Evolutionary conservation across 106 monocot species (phyloP), one percentile per base, ranked within the genome.

Genomic region (Xerophyta viscosa): DNA sequence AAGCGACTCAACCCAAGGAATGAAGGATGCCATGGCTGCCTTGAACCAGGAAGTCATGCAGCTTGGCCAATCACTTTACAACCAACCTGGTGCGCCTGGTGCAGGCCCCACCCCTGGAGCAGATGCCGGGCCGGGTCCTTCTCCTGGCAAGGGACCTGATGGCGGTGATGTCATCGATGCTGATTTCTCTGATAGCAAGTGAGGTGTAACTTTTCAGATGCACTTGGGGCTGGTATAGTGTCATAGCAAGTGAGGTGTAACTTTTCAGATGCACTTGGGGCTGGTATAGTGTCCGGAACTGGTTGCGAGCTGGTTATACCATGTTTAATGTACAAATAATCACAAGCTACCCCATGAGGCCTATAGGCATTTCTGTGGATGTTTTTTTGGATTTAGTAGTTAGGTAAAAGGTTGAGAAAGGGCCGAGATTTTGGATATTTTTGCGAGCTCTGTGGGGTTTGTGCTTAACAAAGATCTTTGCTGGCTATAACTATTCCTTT

Each of bases 181-280:
- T 8, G 90, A 92, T 67, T 92, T 92, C 56, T 82, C 82, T 6
- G 92, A 92, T 21, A 92, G 86, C 69, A 82, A 87, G 23, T 92
- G 78, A 91, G 33, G 19, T 18, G 46, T 10, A 8, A 39, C 39
- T 12, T 8, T 39, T 39, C 13, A 12, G 39, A 39, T 15, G 15
- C 10, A 39, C 15, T 39, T n/a, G n/a, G n/a, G n/a, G n/a, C n/a
- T n/a, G n/a, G n/a, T n/a, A n/a, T n/a, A n/a, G n/a, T n/a, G n/a
- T n/a, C n/a, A 92, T 21, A 92, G 86, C 69, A 82, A 87, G 23
- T 92, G 78, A 91, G 33, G 19, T 18, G 46, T 10, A 8, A 39
- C 39, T 12, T 8, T 39, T 39, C 13, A 12, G 39, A 39, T 15
- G 15, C 10, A 39, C 15, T 39, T n/a, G n/a, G n/a, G n/a, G n/a